Conservation (phyloP, 441 rosid species). For the Capsella rubella region DNA sequence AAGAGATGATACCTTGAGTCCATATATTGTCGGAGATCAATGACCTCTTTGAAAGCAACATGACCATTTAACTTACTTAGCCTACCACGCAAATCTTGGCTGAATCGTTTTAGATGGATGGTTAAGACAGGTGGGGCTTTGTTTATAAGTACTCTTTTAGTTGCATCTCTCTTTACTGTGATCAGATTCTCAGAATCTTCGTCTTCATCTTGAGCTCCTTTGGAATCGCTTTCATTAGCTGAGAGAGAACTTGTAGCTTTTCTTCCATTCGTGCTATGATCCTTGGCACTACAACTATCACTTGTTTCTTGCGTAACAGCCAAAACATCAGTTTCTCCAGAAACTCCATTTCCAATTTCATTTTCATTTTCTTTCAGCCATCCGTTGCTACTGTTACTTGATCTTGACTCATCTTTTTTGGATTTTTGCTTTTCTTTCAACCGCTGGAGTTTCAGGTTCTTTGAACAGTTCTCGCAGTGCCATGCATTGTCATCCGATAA, state of each 20-base stretch:
- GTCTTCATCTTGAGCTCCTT: slow-evolving; percentile 53
- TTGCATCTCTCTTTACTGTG: slow-evolving; percentile 84
- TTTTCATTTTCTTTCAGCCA: slow-evolving; percentile 49
- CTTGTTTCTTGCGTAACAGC: slow-evolving; percentile 27
- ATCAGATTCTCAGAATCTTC: slow-evolving; percentile 51
- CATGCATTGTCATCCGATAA: slow-evolving; percentile 93
- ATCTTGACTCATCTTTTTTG: slow-evolving; percentile 35
- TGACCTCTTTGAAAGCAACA: slow-evolving; percentile 71
- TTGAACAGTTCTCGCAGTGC: slow-evolving; percentile 90
- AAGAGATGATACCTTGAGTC: slow-evolving; percentile 66
- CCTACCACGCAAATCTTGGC: slow-evolving; percentile 92
- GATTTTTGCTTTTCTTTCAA: slow-evolving; percentile 53
- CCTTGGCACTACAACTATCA: slow-evolving; percentile 46
- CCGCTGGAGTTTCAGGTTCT: slow-evolving; percentile 49
- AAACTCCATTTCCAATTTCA: slow-evolving; percentile 49
- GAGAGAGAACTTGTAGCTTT: slow-evolving; percentile 43
- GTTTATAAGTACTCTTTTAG: slow-evolving; percentile 75
- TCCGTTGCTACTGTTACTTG: slow-evolving; percentile 44
- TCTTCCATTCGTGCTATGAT: slow-evolving; percentile 44
- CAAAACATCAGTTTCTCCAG: slow-evolving; percentile 20
- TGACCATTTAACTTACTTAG: slow-evolving; percentile 90
- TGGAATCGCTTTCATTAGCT: slow-evolving; percentile 51
- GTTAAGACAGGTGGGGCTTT: slow-evolving; percentile 85
- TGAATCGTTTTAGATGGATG: slow-evolving; percentile 90
- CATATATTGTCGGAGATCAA: slow-evolving; percentile 80